These are phyloP conservation scores for Xylaria grammica DNA, from an alignment of 495 filamentous ascomycete species.

Conservation along the genomic window DNA sequence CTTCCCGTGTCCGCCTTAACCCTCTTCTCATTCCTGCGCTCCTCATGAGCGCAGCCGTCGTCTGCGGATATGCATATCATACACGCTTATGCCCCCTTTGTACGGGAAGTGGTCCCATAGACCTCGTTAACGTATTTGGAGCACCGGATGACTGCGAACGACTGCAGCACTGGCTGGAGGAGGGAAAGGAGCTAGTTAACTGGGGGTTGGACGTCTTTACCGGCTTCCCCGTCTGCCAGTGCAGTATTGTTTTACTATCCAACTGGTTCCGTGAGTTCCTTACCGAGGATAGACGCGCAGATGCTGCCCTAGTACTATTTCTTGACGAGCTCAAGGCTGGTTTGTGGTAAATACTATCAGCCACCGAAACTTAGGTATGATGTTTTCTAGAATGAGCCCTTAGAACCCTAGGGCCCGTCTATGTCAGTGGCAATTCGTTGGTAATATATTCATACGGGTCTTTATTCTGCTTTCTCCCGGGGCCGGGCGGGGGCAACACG, in stretches of 20 bases:
- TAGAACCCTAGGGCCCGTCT: no score
- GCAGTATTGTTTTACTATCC: constrained; percentile 21
- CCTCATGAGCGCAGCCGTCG: constrained; percentile 33
- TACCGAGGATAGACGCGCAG: constrained; percentile 24
- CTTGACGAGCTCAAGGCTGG: constrained; percentile 14
- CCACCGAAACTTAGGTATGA: background rate
- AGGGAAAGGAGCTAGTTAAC: constrained; percentile 25
- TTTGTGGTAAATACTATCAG: background rate
- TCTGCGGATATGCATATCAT: constrained; percentile 26
- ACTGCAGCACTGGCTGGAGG: constrained; percentile 29
- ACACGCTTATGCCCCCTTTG: constrained; percentile 29
- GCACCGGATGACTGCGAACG: constrained; percentile 14
- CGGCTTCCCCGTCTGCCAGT: constrained; percentile 28
- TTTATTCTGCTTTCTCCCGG: no score
- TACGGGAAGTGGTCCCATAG: constrained; percentile 5
- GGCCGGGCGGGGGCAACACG: no score
- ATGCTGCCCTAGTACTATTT: constrained; percentile 24
- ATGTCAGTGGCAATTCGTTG: no score
- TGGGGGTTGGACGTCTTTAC: constrained; percentile 26
- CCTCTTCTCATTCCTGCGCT: constrained; percentile 29
- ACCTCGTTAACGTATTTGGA: constrained; percentile 26
- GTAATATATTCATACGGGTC: no score
- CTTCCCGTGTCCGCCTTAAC: constrained; percentile 24
- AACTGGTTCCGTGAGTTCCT: constrained; percentile 32
- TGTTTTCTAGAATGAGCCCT: no score